phyloP scores from a whole-genome alignment of 2,329 filamentous ascomycete genomes.

The Scedosporium boydii region DNA sequence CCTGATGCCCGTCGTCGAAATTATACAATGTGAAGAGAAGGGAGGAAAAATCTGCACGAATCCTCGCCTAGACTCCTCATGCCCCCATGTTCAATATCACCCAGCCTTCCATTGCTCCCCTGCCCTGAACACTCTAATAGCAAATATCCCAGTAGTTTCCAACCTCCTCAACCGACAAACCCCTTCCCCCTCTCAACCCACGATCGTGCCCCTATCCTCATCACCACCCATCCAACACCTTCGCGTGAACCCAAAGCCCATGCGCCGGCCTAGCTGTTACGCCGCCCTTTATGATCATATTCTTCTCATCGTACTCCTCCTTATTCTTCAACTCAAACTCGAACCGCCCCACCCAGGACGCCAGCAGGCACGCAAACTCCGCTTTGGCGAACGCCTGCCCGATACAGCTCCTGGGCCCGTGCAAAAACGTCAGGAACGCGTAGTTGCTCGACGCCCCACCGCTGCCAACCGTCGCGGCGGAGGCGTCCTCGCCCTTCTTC shows the following conservation, averaged over 20 bases:
- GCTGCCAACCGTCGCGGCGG: conserved; percentile 53
- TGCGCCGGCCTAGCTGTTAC: conserved; percentile 65
- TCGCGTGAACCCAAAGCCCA: conserved; percentile 62
- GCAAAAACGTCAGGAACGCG: conserved; percentile 71
- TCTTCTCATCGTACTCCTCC: conserved; percentile 55
- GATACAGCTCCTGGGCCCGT: conserved; percentile 80
- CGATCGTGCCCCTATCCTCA: background rate
- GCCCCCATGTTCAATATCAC: no score
- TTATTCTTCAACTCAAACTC: conserved; percentile 47
- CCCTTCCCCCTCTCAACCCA: background rate
- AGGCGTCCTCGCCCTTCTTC: conserved; percentile 28
- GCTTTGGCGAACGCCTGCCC: conserved; percentile 70
- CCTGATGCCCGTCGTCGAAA: no score
- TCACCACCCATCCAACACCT: conserved; percentile 57
- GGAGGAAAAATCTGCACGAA: no score
- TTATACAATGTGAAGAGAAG: no score
- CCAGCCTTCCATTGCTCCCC: no score
- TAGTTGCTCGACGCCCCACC: conserved; percentile 29
- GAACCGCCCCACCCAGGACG: conserved; percentile 67
- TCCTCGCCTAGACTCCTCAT: no score
- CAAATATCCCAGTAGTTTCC: background rate
- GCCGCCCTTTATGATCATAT: conserved; percentile 51
- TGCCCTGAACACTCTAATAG: background rate
- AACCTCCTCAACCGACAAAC: background rate
- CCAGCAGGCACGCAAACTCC: conserved; percentile 78